These are phyloP conservation scores for Populus euphratica DNA, from an alignment of 345 rosid genomes.

Conservation along the genomic window DNA sequence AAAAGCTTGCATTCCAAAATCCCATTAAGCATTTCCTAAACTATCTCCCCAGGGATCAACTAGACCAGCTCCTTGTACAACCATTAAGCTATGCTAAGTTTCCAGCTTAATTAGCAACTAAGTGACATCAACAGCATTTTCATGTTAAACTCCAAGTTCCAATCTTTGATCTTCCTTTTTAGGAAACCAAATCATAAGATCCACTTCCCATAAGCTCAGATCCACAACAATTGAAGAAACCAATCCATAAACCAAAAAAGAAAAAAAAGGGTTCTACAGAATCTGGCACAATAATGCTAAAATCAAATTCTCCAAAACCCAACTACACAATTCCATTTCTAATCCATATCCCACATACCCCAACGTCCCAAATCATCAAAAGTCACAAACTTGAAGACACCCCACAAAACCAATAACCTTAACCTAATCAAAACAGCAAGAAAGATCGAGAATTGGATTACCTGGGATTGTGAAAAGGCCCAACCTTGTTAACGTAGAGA, in stretches of 20 bases:
- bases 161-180: neutral
- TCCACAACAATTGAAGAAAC: neutral
- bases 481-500: conserved; percentile 79
- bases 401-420: neutral
- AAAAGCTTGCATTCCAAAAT: neutral
- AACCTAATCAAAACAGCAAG: neutral
- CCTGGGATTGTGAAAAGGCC: conserved; percentile 87
- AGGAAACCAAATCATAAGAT: neutral
- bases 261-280: too few relatives aligned
- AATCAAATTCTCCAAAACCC: neutral
- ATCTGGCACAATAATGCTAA: neutral
- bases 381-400: neutral
- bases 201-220: neutral
- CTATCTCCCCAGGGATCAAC: neutral
- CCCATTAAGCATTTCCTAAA: neutral
- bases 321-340: neutral
- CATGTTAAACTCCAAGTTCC: neutral
- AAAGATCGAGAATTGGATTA: conserved; percentile 10
- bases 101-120: neutral
- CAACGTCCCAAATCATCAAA: neutral
- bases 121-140: neutral
- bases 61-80: neutral
- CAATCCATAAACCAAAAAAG: neutral
- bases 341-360: neutral
- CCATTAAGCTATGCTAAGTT: neutral